Percentiles rank a stretch among this genome's conserved stretches.
Evolutionary conservation across 768 basidiomycete genomes (phyloP).

Genomic region (Amanita molliuscula): DNA sequence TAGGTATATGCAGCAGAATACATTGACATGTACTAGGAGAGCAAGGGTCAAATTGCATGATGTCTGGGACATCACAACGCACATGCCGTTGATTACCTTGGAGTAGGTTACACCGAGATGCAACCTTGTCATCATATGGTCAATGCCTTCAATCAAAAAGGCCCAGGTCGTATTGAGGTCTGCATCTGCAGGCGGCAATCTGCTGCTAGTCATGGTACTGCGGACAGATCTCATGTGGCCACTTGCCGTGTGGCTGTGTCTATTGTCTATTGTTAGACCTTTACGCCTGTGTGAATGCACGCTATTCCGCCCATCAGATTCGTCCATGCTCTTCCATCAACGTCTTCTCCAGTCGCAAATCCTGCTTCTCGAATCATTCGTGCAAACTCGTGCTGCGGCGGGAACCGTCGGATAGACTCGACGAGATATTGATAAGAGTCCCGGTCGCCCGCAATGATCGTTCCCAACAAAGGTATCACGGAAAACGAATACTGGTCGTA

Average conservation of each 20-base stretch:
- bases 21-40: conserved; percentile 66
- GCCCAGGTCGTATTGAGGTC: conserved; percentile 83
- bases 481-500: conserved; percentile 97
- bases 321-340: conserved; percentile 77
- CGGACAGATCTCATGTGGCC: conserved; percentile 11
- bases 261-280: conserved; percentile 30
- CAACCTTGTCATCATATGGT: conserved; percentile 88
- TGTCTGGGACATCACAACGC: neutral
- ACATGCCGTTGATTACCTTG: conserved; percentile 24
- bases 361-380: conserved; percentile 83
- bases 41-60: conserved; percentile 2
- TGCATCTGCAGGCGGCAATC: conserved; percentile 57
- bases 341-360: conserved; percentile 61
- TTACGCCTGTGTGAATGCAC: conserved; percentile 76
- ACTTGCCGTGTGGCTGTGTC: conserved; percentile 1
- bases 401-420: conserved; percentile 93
- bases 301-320: conserved; percentile 87
- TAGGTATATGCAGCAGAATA: conserved; percentile 97
- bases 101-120: conserved; percentile 85
- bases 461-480: conserved; percentile 91
- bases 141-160: conserved; percentile 79
- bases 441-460: conserved; percentile 90
- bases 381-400: conserved; percentile 79
- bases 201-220: conserved; percentile 21
- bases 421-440: conserved; percentile 96